A percentile compares a stretch with the other conserved stretches of the same genome.
Evolutionary conservation across 495 filamentous ascomycete species (phyloP).

Genomic region (Cladorrhinum samala): DNA sequence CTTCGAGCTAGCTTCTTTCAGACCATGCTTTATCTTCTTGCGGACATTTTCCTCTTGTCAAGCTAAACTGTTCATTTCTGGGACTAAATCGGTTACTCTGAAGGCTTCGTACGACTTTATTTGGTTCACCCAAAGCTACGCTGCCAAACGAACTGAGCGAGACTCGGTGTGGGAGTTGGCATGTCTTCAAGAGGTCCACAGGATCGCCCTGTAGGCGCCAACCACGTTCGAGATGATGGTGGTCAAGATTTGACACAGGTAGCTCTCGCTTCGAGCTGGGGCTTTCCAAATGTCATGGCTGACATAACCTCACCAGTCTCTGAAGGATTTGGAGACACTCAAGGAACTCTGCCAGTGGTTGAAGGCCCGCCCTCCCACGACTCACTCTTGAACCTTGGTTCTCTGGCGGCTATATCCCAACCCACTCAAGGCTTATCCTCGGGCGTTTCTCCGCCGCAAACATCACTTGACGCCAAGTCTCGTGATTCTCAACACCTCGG

Average conservation of each 20-base stretch:
- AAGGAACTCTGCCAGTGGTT: background rate
- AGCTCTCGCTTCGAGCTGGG: slow-evolving; percentile 4
- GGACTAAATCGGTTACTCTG: too few relatives aligned
- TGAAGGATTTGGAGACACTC: background rate
- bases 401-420: background rate
- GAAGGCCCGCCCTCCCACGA: background rate
- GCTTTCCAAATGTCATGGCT: slow-evolving; percentile 5
- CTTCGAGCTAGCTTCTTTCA: too few relatives aligned
- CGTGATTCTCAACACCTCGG: too few relatives aligned
- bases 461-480: too few relatives aligned
- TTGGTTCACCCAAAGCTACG: background rate
- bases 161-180: background rate
- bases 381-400: background rate
- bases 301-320: background rate
- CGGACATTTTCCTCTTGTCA: too few relatives aligned
- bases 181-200: background rate
- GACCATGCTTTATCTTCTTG: too few relatives aligned
- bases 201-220: too few relatives aligned
- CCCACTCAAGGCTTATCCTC: background rate
- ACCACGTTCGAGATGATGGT: background rate
- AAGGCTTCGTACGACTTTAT: too few relatives aligned
- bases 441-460: background rate
- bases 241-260: background rate
- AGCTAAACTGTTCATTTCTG: too few relatives aligned
- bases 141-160: background rate